Evolutionary conservation across 805 yeast genomes (phyloP).

Genomic region (Metschnikowia matae): DNA sequence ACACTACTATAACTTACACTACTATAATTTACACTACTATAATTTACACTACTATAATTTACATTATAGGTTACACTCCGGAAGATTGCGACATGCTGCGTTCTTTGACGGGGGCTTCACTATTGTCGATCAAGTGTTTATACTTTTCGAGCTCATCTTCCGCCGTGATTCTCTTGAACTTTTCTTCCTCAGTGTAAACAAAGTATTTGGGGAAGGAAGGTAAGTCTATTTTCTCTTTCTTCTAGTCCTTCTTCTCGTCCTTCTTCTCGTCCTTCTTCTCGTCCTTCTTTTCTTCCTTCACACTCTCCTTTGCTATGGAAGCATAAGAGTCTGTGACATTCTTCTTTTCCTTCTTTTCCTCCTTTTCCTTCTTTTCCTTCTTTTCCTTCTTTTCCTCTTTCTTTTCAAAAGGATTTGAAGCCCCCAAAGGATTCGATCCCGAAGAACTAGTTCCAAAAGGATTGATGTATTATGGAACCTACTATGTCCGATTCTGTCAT

Average conservation of each 20-base stretch:
- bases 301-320: neutral
- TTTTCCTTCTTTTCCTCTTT: constrained; percentile 6
- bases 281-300: neutral
- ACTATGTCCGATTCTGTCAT: too few relatives aligned
- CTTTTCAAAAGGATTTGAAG: neutral
- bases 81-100: constrained; percentile 16
- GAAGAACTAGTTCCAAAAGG: constrained; percentile 17
- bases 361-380: neutral
- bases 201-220: constrained; percentile 64
- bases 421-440: too few relatives aligned
- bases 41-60: too few relatives aligned
- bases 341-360: neutral
- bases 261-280: constrained; percentile 6
- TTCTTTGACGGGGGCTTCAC: constrained; percentile 30
- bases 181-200: constrained; percentile 70
- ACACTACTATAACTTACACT: too few relatives aligned
- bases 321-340: neutral
- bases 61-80: too few relatives aligned
- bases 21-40: too few relatives aligned
- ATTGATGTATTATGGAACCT: too few relatives aligned
- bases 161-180: constrained; percentile 47
- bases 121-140: constrained; percentile 46
- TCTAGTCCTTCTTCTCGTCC: constrained; percentile 3
- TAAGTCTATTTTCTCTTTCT: neutral
- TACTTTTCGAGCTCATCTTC: constrained; percentile 50